Base-by-base conservation (phyloP, 2,329 filamentous ascomycete species). In the Colletotrichum higginsianum region DNA sequence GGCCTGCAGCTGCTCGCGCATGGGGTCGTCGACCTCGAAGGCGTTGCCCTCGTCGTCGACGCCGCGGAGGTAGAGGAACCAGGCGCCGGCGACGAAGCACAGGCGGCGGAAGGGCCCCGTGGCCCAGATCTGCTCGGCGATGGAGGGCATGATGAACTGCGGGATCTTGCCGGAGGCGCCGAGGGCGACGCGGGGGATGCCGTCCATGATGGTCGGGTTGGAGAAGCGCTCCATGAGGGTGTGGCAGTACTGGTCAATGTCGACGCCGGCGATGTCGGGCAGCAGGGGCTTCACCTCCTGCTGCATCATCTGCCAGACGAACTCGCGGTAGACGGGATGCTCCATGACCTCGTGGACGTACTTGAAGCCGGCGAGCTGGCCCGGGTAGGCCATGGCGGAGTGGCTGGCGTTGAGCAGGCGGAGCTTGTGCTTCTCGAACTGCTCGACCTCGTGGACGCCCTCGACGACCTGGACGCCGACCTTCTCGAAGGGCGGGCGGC, bases 341-440 rank as follows among this genome's bases (percentile, higher is more conserved):
- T 83, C 80, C 81, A 88, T 85, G 56, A 87, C 86, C 77, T 88
- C 86, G 78, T 88, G 86, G 55, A 88, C 86, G 77, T 88, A 87
- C 75, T 84, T 80, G 80, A 87, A 88, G 71, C 86, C 86, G 1
- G 86, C 85, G 52, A 88, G 80, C 72, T 86, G 84, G 55, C 85
- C 86, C 0, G 85, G 81, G 79, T 88, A 88, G 18, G 84, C 84
- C 66, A 88, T 82, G 66, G 86, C 85, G 0, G 86, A 86, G 82
- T 88, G 86, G 63, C 82, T 84, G 71, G 83, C 86, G 76, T 88
- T 88, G 69, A 88, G 84, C 66, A 88, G 82, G 21, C 86, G 86
- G 47, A 88, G 84, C 82, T 88, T 88, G 82, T 88, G 86, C 82
- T 85, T 87, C 82, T 88, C 86, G 73, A 87, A 88, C 76, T 86